A percentile compares a stretch with the other conserved stretches of the same genome.
These are phyloP conservation scores for Nitzschia inconspicua DNA, from an alignment of 108 stramenopile species.

Conservation along the genomic window DNA sequence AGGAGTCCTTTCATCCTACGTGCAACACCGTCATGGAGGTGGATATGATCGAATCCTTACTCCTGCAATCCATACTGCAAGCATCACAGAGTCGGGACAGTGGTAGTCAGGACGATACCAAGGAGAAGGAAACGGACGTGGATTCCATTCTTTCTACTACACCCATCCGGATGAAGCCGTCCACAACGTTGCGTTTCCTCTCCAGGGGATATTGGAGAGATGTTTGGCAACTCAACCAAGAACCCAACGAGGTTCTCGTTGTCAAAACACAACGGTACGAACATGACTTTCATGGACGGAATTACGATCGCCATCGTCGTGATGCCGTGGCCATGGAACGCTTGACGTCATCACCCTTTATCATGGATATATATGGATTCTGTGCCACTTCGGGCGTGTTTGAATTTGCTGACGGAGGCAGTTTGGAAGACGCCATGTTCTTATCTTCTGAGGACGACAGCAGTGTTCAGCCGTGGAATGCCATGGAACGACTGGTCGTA, in stretches of 20 bases:
- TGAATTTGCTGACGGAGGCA: slow-evolving; percentile 58
- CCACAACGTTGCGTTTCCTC: slow-evolving; percentile 12
- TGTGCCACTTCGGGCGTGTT: slow-evolving; percentile 65
- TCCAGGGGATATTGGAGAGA: slow-evolving; percentile 72
- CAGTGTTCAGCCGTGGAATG: slow-evolving; percentile 12
- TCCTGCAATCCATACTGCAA: no score
- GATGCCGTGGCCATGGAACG: slow-evolving; percentile 83
- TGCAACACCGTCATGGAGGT: slow-evolving; percentile 74
- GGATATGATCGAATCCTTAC: slow-evolving; percentile 44
- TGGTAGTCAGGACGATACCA: neutral
- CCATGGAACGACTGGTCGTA: slow-evolving; percentile 8
- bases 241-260: slow-evolving; percentile 15
- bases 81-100: neutral
- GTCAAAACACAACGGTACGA: slow-evolving; percentile 54
- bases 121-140: slow-evolving; percentile 1
- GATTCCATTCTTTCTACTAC: neutral
- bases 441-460: neutral
- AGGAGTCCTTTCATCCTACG: slow-evolving; percentile 47
- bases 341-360: slow-evolving; percentile 47
- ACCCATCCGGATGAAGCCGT: neutral
- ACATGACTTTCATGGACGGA: slow-evolving; percentile 40
- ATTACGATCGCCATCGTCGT: slow-evolving; percentile 62
- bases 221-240: slow-evolving; percentile 40
- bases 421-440: slow-evolving; percentile 27
- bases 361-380: slow-evolving; percentile 72